Evolutionary conservation across 108 stramenopile genomes (phyloP), one percentile per base, ranked within the genome.

Genomic region (Cyclotella cryptica): DNA sequence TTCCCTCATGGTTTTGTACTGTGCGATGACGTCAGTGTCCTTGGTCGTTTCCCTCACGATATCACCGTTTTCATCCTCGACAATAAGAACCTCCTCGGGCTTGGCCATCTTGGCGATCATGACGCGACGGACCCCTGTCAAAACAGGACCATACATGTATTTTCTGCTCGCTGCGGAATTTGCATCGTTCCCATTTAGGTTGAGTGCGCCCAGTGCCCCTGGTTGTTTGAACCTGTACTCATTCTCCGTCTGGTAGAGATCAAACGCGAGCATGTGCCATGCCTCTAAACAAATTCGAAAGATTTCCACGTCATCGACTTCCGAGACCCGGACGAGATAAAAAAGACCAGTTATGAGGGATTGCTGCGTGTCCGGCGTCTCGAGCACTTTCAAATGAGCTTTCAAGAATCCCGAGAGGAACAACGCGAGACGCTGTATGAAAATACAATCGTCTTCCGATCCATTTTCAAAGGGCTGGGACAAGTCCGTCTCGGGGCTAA

Each of bases 61-160:
- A 79, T 98, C 96, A 49, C 99, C 99, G 72, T 98, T 97, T 71
- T 99, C 99, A 77, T 98, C 98, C 79, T 98, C 98, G 4, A 98
- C 98, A 78, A 99, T 94, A 70, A 99, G 89, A 18, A 99, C 99
- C 85, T 99, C 99, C 77, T 99, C 98, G n/a, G 99, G 99, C 78
- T 99, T 99, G 70, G 98, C 98, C 99, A 99, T 99, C 74, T 91
- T 95, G 26, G 93, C 88, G 81, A 99, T 98, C 90, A 98, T 94
- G 22, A 99, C 97, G 29, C 90, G 88, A 44, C 98, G 95, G 9
- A 97, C 94, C 17, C 94, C 94, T 18, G 89, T 91, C 43, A 98
- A 84, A 41, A 98, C 88, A 10, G 86, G 84, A n/a, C 81, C 88
- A 69, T 98, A 98, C 64, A 93, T 78, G 60, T 81, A 90, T 59